A percentile compares a stretch with the other conserved stretches of the same genome.
Evolutionary conservation across 352 stramenopile species (phyloP).

Genomic region (Phytophthora colocasiae): DNA sequence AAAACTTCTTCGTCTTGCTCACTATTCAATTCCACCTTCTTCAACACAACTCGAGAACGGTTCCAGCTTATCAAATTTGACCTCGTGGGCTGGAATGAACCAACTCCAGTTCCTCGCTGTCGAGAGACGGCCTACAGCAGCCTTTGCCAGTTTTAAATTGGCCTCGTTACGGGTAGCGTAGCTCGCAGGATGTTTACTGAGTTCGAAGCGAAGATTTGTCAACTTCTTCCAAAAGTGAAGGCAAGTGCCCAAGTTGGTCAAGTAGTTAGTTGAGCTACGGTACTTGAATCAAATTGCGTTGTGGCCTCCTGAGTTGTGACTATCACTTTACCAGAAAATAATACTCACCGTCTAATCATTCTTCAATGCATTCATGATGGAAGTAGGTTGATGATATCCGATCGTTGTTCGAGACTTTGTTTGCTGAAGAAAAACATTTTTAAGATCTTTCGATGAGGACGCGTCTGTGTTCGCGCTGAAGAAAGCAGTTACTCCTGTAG

Average conservation of each 20-base stretch:
- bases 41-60: conserved; percentile 27
- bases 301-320: too few species aligned
- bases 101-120: conserved; percentile 1
- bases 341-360: too few species aligned
- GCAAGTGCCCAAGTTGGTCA: conserved; percentile 3
- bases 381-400: too few species aligned
- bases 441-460: too few species aligned
- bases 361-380: too few species aligned
- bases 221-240: conserved; percentile 5
- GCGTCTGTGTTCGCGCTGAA: too few species aligned
- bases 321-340: too few species aligned
- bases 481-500: too few species aligned
- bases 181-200: conserved; percentile 20
- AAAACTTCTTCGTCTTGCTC: conserved; percentile 20
- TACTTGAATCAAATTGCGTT: too few species aligned
- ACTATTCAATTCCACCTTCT: conserved; percentile 20
- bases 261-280: too few species aligned
- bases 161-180: conserved; percentile 5
- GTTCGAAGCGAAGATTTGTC: conserved; percentile 20
- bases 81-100: conserved; percentile 29
- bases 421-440: too few species aligned
- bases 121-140: background rate
- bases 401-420: too few species aligned
- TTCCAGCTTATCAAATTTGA: conserved; percentile 32
- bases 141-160: conserved; percentile 5